These are phyloP conservation scores for Aspergillus unguis DNA, from an alignment of 2,329 filamentous ascomycete genomes.

Conservation along the genomic window DNA sequence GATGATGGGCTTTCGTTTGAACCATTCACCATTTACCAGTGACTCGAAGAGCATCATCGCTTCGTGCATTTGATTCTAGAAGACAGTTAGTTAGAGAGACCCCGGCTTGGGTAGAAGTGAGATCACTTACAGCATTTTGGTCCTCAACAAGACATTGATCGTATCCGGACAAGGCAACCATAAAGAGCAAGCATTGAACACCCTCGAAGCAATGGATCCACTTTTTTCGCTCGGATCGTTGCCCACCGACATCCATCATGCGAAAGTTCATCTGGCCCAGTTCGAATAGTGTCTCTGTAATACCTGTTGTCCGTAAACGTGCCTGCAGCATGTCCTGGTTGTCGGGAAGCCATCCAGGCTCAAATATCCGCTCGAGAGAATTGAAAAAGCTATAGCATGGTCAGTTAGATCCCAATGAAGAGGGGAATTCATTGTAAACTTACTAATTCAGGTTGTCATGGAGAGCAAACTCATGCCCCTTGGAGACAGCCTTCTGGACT, in stretches of 20 bases:
- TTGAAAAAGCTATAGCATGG: slow-evolving; percentile 68
- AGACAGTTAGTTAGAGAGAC: slow-evolving; percentile 14
- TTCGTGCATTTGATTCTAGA: slow-evolving; percentile 86
- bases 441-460: slow-evolving; percentile 96
- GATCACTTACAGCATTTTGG: slow-evolving; percentile 78
- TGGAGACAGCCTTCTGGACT: slow-evolving; percentile 80
- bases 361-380: slow-evolving; percentile 72
- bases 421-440: slow-evolving; percentile 34
- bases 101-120: not conserved
- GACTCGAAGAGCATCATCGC: slow-evolving; percentile 84
- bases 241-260: slow-evolving; percentile 94
- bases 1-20: slow-evolving; percentile 75
- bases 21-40: slow-evolving; percentile 83
- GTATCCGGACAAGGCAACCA: slow-evolving; percentile 93
- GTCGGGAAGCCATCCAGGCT: slow-evolving; percentile 75
- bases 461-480: slow-evolving; percentile 93
- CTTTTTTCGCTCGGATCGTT: slow-evolving; percentile 91
- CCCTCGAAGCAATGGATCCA: slow-evolving; percentile 98
- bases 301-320: slow-evolving; percentile 85
- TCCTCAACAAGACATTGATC: slow-evolving; percentile 96
- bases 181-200: slow-evolving; percentile 85
- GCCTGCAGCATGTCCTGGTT: slow-evolving; percentile 94
- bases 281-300: slow-evolving; percentile 92
- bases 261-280: slow-evolving; percentile 88
- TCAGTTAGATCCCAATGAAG: not conserved